Evolutionary conservation across 352 stramenopile species (phyloP).

Genomic region (Thraustotheca clavata): DNA sequence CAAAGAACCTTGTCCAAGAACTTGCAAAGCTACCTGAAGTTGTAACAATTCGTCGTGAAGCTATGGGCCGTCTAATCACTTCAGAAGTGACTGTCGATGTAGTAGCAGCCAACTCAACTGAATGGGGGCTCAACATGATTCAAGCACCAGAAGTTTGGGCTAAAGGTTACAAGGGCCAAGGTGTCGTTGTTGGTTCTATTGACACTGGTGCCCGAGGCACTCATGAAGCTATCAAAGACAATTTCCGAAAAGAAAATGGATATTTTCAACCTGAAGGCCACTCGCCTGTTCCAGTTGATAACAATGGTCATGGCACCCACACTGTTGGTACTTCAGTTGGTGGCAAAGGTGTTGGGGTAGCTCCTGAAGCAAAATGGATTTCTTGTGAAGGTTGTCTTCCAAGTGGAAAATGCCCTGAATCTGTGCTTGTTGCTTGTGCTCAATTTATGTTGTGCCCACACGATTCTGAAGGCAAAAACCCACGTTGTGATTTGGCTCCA

Average conservation of each 20-base stretch:
- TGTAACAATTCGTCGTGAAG: not conserved
- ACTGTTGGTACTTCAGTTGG: slow-evolving; percentile 38
- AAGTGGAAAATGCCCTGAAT: slow-evolving; percentile 17
- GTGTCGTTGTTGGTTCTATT: slow-evolving; percentile 20
- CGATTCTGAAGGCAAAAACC: slow-evolving; percentile 40
- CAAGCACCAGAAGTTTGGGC: slow-evolving; percentile 4
- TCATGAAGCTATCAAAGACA: slow-evolving; percentile 21
- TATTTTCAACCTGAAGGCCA: slow-evolving; percentile 35
- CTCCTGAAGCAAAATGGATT: slow-evolving; percentile 41
- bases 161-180: slow-evolving; percentile 2
- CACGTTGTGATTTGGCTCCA: slow-evolving; percentile 38
- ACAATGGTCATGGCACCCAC: slow-evolving; percentile 41
- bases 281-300: slow-evolving; percentile 30
- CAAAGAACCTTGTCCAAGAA: not conserved
- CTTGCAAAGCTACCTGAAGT: slow-evolving; percentile 19
- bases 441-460: slow-evolving; percentile 56
- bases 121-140: slow-evolving; percentile 20
- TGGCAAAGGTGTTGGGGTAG: slow-evolving; percentile 29
- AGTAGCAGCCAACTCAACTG: not conserved
- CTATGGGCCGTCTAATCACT: slow-evolving; percentile 3
- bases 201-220: slow-evolving; percentile 12
- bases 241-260: slow-evolving; percentile 31
- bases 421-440: slow-evolving; percentile 30
- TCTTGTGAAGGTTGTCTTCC: slow-evolving; percentile 35
- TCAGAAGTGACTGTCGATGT: not conserved